Evolutionary conservation across 768 basidiomycete genomes (phyloP).

Genomic region (Tulasnella sp.): DNA sequence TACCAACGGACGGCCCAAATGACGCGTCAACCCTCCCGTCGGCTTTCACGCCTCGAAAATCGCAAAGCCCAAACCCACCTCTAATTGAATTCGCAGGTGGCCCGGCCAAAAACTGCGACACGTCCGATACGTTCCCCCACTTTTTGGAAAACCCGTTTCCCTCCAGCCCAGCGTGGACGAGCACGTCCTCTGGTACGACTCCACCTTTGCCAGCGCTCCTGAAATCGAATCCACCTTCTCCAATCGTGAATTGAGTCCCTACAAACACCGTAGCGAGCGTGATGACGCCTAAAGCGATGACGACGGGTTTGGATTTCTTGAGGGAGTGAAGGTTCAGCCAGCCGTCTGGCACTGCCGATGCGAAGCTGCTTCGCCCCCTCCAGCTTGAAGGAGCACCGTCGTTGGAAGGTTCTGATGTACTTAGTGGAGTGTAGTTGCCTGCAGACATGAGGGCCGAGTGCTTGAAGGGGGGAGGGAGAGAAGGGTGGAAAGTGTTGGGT

Average conservation of each 20-base stretch:
- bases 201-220: background rate
- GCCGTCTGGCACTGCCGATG: background rate
- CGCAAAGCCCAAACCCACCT: background rate
- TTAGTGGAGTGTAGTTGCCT: background rate
- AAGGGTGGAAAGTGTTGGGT: no score
- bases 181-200: background rate
- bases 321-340: background rate
- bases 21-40: background rate
- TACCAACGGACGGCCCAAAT: background rate
- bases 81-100: background rate
- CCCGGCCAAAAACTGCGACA: background rate
- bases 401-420: background rate
- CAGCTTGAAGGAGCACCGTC: background rate
- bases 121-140: conserved; percentile 11
- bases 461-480: background rate
- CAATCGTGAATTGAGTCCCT: background rate
- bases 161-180: background rate
- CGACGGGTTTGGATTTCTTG: background rate
- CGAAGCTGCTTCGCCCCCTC: background rate
- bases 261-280: background rate
- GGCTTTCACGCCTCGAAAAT: no score
- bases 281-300: background rate
- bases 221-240: background rate
- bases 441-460: background rate
- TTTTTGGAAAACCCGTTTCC: background rate